Evolutionary conservation across 345 rosid genomes (phyloP).

Genomic region (Sonneratia caseolaris): DNA sequence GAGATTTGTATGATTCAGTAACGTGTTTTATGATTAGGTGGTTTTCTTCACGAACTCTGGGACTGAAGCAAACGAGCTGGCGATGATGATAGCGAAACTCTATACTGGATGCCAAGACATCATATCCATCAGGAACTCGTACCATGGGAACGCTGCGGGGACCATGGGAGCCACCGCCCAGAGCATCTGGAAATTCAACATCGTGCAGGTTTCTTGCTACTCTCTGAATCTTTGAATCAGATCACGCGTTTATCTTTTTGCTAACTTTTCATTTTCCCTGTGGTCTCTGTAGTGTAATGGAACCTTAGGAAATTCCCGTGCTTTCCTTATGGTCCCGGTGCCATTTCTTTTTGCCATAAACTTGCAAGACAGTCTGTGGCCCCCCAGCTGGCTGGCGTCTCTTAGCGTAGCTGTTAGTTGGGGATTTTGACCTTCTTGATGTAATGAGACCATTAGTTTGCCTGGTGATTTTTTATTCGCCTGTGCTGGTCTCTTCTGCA

Average conservation of each 20-base stretch:
- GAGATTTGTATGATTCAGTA: too few species aligned
- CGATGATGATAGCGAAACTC: slow-evolving; percentile 84
- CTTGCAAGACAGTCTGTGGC: too few species aligned
- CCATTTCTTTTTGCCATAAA: too few species aligned
- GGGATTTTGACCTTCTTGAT: not conserved
- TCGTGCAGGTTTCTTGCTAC: slow-evolving; percentile 45
- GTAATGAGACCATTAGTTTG: not conserved
- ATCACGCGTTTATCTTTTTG: not conserved
- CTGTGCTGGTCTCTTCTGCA: not conserved
- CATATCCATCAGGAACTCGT: slow-evolving; percentile 76
- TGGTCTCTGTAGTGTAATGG: not conserved
- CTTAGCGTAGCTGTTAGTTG: not conserved
- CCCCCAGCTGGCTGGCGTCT: not conserved
- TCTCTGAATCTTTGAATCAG: not conserved
- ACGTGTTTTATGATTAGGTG: slow-evolving; percentile 31
- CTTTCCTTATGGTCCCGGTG: too few species aligned
- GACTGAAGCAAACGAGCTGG: slow-evolving; percentile 93
- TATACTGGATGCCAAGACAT: slow-evolving; percentile 84
- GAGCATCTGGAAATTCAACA: slow-evolving; percentile 76
- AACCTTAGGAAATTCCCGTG: not conserved
- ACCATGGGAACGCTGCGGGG: slow-evolving; percentile 91
- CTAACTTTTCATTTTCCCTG: not conserved
- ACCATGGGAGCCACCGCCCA: slow-evolving; percentile 94
- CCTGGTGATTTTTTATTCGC: not conserved
- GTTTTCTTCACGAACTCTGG: slow-evolving; percentile 98